Evolutionary conservation across 495 filamentous ascomycete genomes (phyloP).

Genomic region (Hyaloscypha variabilis): DNA sequence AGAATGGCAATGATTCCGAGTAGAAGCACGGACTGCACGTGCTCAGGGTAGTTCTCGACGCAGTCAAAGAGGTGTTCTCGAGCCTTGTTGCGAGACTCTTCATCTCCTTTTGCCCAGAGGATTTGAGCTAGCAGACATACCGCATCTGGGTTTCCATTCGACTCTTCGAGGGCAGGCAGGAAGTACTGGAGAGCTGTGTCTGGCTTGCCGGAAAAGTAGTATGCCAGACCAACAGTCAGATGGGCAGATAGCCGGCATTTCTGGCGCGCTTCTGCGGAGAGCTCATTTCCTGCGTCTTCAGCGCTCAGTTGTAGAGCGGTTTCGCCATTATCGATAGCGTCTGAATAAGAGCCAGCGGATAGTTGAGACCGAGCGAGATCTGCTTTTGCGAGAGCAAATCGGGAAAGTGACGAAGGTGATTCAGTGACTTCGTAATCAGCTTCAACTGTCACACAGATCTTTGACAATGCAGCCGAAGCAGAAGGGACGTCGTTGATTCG

Average conservation of each 20-base stretch:
- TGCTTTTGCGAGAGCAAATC: slow-evolving; percentile 81
- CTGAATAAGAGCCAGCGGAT: slow-evolving; percentile 60
- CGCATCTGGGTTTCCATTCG: slow-evolving; percentile 76
- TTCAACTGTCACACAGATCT: slow-evolving; percentile 70
- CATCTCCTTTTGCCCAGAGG: slow-evolving; percentile 85
- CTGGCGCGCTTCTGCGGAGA: slow-evolving; percentile 53
- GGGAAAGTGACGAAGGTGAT: slow-evolving; percentile 67
- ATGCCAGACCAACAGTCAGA: slow-evolving; percentile 80
- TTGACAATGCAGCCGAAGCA: slow-evolving; percentile 66
- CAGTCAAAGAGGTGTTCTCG: slow-evolving; percentile 78
- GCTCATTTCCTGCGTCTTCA: slow-evolving; percentile 56
- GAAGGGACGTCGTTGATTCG: slow-evolving; percentile 62
- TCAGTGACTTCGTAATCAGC: slow-evolving; percentile 83
- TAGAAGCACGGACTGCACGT: slow-evolving; percentile 76
- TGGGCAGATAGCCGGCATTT: slow-evolving; percentile 81
- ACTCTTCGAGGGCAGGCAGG: slow-evolving; percentile 78
- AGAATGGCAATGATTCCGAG: slow-evolving; percentile 82
- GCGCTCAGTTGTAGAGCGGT: slow-evolving; percentile 71
- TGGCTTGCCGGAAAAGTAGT: slow-evolving; percentile 67
- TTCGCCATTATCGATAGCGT: slow-evolving; percentile 73
- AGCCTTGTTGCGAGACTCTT: slow-evolving; percentile 72
- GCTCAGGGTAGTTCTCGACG: slow-evolving; percentile 70
- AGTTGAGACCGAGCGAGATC: slow-evolving; percentile 83
- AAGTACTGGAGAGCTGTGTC: slow-evolving; percentile 76
- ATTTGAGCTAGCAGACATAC: slow-evolving; percentile 88